Base-by-base conservation (phyloP, 2,329 filamentous ascomycete genomes). In the Alternaria ethzedia region DNA sequence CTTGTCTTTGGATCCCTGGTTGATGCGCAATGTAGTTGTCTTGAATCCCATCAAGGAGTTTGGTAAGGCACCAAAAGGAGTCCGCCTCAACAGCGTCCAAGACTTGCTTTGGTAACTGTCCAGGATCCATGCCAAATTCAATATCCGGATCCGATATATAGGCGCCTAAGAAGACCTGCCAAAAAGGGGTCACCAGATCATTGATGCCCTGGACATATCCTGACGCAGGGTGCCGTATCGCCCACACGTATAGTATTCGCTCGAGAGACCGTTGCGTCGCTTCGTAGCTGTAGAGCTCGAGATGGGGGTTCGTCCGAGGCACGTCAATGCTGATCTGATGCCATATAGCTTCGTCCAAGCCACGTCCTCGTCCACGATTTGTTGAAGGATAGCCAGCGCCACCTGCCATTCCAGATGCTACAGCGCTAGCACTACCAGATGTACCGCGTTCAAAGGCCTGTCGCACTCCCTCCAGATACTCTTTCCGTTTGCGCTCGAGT, bases 291-390 rank as follows among this genome's bases (percentile, higher is more conserved):
- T 99, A 99, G 0, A 99, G 86, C 71, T 96, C 92, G 57, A 99
- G 90, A 80, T 98, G 96, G 11, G 96, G 96, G 77, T 97, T 98
- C 5, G 96, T 99, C 54, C 96, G 89, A 3, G 96, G 96, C 21
- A 98, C 93, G 77, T 99, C 96, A 75, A 99, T 99, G 80, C 94
- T 97, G 81, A 99, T 98, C 78, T 99, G 96, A 82, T 99, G 96
- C 96, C 96, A 99, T 63, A 99, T 90, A n/a, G 93, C 91, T 83
- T 99, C 96, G 72, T 99, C 96, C 17, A 99, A 83, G 3, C 94
- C 95, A 58, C 92, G 88, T 3, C 89, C 88, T 66, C 86, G 84
- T 46, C 88, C 86, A 66, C 92, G 89, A 73, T 81, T 82, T 7
- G 78, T 73, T 8, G 83, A 80, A 44, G 80, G 73, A 30, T 77